A percentile compares a stretch with the other conserved stretches of the same genome.
These are phyloP conservation scores for Ramaria rubella DNA, from an alignment of 768 basidiomycete species.

Conservation along the genomic window DNA sequence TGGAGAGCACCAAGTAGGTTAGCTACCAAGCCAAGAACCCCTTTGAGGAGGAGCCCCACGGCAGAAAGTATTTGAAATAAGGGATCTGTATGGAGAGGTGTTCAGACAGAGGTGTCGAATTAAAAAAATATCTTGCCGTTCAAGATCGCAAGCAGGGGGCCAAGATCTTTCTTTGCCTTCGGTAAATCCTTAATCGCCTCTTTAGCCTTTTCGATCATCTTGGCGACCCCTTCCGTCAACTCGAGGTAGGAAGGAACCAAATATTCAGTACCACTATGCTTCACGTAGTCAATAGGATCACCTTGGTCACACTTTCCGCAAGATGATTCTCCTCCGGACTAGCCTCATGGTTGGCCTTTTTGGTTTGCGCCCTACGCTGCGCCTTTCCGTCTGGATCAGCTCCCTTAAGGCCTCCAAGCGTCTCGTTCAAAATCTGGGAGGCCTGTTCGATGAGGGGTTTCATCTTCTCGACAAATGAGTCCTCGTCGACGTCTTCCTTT, in stretches of 20 bases:
- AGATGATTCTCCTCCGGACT: constrained; percentile 34
- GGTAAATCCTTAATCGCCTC: constrained; percentile 33
- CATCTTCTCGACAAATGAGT: constrained; percentile 30
- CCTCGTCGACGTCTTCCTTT: constrained; percentile 31
- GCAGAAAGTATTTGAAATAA: constrained; percentile 34
- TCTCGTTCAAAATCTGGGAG: constrained; percentile 34
- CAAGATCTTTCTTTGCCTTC: constrained; percentile 33
- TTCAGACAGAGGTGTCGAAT: background rate
- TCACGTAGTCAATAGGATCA: constrained; percentile 14
- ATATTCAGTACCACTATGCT: background rate
- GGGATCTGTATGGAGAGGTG: constrained; percentile 21
- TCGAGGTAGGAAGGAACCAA: too few species aligned
- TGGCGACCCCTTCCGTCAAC: constrained; percentile 32
- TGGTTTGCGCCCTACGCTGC: constrained; percentile 29
- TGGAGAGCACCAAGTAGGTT: background rate
- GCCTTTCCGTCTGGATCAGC: constrained; percentile 33
- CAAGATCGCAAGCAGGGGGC: constrained; percentile 32
- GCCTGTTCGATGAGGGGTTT: constrained; percentile 33
- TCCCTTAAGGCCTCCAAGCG: constrained; percentile 30
- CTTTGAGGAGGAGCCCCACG: constrained; percentile 22
- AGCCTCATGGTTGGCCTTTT: constrained; percentile 31
- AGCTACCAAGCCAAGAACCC: background rate
- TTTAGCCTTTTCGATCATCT: constrained; percentile 34
- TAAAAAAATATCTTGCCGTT: constrained; percentile 24
- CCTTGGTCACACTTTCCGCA: constrained; percentile 32